Conservation (phyloP, 495 filamentous ascomycete species). For the Penicillium crystallinum region DNA sequence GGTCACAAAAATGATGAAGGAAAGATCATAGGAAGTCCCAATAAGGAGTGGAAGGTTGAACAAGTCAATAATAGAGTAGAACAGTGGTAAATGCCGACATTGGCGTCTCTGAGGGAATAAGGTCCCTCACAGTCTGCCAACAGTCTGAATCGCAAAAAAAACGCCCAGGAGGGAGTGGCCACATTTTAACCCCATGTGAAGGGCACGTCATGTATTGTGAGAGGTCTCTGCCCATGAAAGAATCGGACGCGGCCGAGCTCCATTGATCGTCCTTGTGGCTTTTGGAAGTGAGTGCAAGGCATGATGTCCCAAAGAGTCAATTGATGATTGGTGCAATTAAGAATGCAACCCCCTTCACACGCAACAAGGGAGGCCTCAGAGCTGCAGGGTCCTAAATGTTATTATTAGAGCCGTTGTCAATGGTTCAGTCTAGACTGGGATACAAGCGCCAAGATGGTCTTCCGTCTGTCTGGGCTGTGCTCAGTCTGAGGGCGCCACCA, state of each 20-base stretch:
- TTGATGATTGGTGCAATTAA: background rate
- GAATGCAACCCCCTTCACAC: background rate
- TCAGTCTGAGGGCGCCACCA: background rate
- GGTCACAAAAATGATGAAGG: background rate
- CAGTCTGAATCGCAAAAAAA: background rate
- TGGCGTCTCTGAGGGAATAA: background rate
- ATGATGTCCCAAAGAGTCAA: background rate
- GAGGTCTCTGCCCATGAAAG: background rate
- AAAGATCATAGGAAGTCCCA: background rate
- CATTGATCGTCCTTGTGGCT: slow-evolving; percentile 1
- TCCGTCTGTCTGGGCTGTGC: background rate
- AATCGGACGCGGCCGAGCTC: background rate
- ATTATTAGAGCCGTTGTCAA: background rate
- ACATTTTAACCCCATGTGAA: background rate
- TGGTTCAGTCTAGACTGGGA: background rate
- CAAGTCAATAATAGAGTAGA: background rate
- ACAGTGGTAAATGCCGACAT: background rate
- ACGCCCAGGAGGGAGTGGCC: background rate
- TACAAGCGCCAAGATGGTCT: background rate
- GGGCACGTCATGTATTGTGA: slow-evolving; percentile 1
- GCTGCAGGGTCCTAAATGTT: background rate
- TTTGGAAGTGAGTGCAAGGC: background rate
- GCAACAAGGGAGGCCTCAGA: background rate
- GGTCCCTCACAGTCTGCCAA: no score
- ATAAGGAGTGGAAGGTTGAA: background rate